phyloP scores from a whole-genome alignment of 352 stramenopile genomes.

The Pelagophyceae sp. region DNA sequence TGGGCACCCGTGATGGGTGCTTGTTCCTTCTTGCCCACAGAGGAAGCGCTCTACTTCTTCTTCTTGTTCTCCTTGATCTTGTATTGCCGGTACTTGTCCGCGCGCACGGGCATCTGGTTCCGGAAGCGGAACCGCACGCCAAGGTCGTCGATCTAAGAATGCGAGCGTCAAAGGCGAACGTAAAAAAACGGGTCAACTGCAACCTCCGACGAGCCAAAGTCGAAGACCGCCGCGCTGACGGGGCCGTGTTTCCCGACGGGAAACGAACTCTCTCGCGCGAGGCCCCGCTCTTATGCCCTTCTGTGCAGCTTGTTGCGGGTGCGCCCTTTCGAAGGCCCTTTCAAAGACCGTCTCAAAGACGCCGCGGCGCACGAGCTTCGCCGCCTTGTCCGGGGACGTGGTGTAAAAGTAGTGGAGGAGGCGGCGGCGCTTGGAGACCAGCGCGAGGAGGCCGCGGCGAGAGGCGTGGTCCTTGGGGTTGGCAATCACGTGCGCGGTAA shows the following conservation, averaged over 20 bases:
- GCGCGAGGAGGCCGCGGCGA: conserved; percentile 50
- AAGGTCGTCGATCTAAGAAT: background rate
- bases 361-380: background rate
- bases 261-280: no score
- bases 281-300: no score
- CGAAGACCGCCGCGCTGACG: no score
- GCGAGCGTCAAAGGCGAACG: no score
- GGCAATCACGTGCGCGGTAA: conserved; percentile 52
- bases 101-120: background rate
- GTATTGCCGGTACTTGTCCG: conserved; percentile 18
- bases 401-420: conserved; percentile 48
- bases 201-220: no score
- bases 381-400: background rate
- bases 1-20: no score
- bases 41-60: conserved; percentile 17
- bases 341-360: no score
- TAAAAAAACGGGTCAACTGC: no score
- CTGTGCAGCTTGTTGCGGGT: no score
- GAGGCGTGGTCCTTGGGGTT: conserved; percentile 62
- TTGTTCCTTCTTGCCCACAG: no score
- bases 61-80: conserved; percentile 10
- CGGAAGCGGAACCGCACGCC: conserved; percentile 17
- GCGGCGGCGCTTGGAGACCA: conserved; percentile 60
- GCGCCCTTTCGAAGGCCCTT: no score
- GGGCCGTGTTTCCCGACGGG: no score